A percentile compares a stretch with the other conserved stretches of the same genome.
These are phyloP conservation scores for Coelastrella sp. DNA, from an alignment of 139 green algal species.

Conservation along the genomic window DNA sequence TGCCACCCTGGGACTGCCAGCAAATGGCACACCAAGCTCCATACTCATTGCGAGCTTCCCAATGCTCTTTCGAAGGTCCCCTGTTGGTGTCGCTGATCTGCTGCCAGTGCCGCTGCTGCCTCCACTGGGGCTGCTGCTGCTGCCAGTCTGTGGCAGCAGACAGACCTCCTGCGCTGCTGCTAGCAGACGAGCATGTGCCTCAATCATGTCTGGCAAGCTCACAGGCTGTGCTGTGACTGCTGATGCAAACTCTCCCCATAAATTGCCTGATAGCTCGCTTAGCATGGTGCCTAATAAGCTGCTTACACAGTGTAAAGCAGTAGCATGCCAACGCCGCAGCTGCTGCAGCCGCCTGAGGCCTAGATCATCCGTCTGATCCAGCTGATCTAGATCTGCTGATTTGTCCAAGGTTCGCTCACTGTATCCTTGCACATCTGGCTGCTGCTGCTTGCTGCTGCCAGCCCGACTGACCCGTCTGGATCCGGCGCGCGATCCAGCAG, in stretches of 20 bases:
- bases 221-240: background rate
- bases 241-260: slow-evolving; percentile 10
- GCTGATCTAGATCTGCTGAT: no score
- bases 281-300: slow-evolving; percentile 26
- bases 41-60: background rate
- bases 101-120: background rate
- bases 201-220: background rate
- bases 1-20: background rate
- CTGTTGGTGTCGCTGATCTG: background rate
- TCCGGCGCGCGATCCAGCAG: background rate
- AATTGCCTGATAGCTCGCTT: slow-evolving; percentile 5
- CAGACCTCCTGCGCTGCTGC: slow-evolving; percentile 34
- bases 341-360: slow-evolving; percentile 9
- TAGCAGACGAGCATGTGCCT: slow-evolving; percentile 25
- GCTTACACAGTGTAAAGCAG: background rate
- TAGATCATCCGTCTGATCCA: background rate
- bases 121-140: background rate
- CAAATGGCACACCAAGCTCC: background rate
- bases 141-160: slow-evolving; percentile 9
- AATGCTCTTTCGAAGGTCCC: background rate
- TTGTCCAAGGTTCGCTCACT: no score
- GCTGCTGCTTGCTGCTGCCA: background rate
- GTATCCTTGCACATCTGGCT: background rate
- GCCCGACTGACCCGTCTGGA: background rate
- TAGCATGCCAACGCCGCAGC: slow-evolving; percentile 29